A percentile compares a stretch with the other conserved stretches of the same genome.
Evolutionary conservation across 208 protist species (phyloP).

Genomic region (Ichthyophonus hoferi): DNA sequence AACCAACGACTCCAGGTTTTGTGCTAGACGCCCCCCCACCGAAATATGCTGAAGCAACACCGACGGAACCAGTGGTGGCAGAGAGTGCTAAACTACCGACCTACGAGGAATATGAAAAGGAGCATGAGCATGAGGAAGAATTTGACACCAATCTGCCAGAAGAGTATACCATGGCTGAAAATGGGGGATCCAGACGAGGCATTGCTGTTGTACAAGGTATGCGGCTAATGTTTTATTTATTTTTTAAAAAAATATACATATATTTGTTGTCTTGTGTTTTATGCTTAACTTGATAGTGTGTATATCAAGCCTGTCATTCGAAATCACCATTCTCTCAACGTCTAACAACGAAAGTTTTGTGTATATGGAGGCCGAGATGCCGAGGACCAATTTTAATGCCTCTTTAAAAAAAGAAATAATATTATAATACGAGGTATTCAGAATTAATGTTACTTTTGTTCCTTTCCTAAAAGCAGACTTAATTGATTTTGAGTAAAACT

Average conservation of each 20-base stretch:
- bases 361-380: too few relatives aligned
- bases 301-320: too few relatives aligned
- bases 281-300: not conserved
- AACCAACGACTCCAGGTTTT: too few relatives aligned
- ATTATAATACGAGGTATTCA: too few relatives aligned
- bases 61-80: not conserved
- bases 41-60: not conserved
- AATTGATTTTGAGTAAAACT: too few relatives aligned
- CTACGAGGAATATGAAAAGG: constrained; percentile 31
- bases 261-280: not conserved
- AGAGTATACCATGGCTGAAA: constrained; percentile 14
- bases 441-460: too few relatives aligned
- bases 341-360: too few relatives aligned
- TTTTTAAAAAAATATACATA: not conserved
- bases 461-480: too few relatives aligned
- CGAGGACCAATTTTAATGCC: too few relatives aligned
- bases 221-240: not conserved
- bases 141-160: constrained; percentile 23
- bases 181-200: not conserved
- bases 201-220: not conserved
- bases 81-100: constrained; percentile 15
- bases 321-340: too few relatives aligned
- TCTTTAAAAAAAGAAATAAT: too few relatives aligned
- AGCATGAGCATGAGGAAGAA: not conserved
- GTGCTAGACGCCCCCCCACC: constrained; percentile 42